Evolutionary conservation across 2,329 filamentous ascomycete species (phyloP), one percentile per base, ranked within the genome.

Genomic region (Byssothecium circinans): DNA sequence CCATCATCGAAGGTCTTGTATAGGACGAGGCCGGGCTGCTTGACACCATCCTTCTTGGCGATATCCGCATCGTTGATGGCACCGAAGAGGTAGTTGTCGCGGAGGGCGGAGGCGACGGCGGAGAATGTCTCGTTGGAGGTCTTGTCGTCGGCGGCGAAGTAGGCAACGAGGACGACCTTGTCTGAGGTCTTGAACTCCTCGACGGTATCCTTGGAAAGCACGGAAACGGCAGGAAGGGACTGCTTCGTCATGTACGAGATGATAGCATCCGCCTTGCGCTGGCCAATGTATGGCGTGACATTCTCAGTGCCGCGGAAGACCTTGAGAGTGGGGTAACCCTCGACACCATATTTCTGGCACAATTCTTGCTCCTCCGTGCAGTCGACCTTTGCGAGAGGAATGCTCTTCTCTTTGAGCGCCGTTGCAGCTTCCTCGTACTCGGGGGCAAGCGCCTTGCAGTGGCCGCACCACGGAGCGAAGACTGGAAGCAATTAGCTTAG

Each of bases 1-100:
- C 91, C 91, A 79, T 97, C 92, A 69, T 99, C 94, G 67, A 97
- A 99, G 51, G 86, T 81, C 84, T 99, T 97, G 87, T 97, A 97
- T 50, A 99, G 84, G 57, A 96, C 89, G 57, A 99, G 78, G 47
- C 88, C 85, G 56, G 94, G 94, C 67, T 87, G 84, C 72, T 86
- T 87, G 71, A 95, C 89, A 61, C 88, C 91, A 79, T 95, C 94
- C 40, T 88, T 86, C 81, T 95, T 86, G 65, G 94, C 91, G 58
- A 97, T 78, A 47, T 81, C 83, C 54, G 86, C 86, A 68, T 97
- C 94, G 72, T 82, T 89, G 73, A 87, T 88, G 53, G 88, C 86
- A 66, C 89, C 94, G 72, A 99, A 99, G 61, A 96, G 87, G 80
- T 89, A 96, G 72, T 82, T 86, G 73, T 99, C 92, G 57, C 94